Evolutionary conservation across 768 basidiomycete genomes (phyloP).

Genomic region (Lentinus brumalis): DNA sequence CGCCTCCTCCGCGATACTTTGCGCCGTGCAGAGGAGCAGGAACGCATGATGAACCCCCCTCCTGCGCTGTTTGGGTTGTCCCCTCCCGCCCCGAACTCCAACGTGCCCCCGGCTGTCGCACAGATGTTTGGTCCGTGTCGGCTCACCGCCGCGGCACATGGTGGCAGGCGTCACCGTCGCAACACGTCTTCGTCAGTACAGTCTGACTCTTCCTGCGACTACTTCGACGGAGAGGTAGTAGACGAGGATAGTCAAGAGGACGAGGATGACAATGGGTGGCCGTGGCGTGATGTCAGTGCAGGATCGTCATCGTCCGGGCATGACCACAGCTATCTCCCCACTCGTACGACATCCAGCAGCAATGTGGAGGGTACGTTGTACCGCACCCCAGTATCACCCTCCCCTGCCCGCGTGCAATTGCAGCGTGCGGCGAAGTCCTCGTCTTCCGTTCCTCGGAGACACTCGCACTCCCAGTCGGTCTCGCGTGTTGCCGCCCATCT

Average conservation of each 20-base stretch:
- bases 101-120: constrained; percentile 14
- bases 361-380: constrained; percentile 12
- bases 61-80: constrained; percentile 23
- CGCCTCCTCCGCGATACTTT: constrained; percentile 59
- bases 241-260: constrained; percentile 24
- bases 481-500: constrained; percentile 14
- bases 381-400: constrained; percentile 26
- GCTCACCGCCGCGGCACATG: constrained; percentile 16
- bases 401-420: constrained; percentile 25
- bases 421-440: constrained; percentile 28
- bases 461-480: constrained; percentile 20
- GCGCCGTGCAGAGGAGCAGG: constrained; percentile 47
- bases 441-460: constrained; percentile 18
- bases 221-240: constrained; percentile 21
- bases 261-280: constrained; percentile 21
- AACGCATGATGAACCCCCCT: constrained; percentile 31
- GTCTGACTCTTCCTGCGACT: constrained; percentile 27
- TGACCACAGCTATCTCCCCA: constrained; percentile 5
- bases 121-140: constrained; percentile 20
- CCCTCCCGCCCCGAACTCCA: constrained; percentile 1
- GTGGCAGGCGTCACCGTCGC: constrained; percentile 32
- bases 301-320: constrained; percentile 19
- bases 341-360: background rate
- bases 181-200: constrained; percentile 26
- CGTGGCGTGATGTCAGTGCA: constrained; percentile 19